Evolutionary conservation across 176 grass and related monocot genomes (phyloP).

Genomic region (bread wheat (Triticum aestivum)): IWGSC_CS_RefSeq_v2.1 NC_057804.1:61344931-61345430

Average conservation of each 20-base stretch:
- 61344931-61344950: not conserved
- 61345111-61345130: not conserved
- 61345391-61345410: constrained; percentile 57
- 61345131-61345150: not conserved
- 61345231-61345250: constrained; percentile 36
- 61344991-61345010: not conserved
- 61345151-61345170: constrained; percentile 9
- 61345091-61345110: not conserved
- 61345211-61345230: constrained; percentile 84
- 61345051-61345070: not conserved
- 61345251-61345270: constrained; percentile 23
- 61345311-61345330: constrained; percentile 70
- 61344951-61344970: not conserved
- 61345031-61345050: not conserved
- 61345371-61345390: constrained; percentile 28
- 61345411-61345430: constrained; percentile 90
- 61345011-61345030: not conserved
- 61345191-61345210: constrained; percentile 70
- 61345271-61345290: constrained; percentile 44
- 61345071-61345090: not conserved
- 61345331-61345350: constrained; percentile 58
- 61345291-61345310: constrained; percentile 42
- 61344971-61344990: not conserved
- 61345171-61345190: constrained; percentile 74
- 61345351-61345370: constrained; percentile 41